These are phyloP conservation scores for Piper longum DNA, from an alignment of 164 flowering plant genomes.

Conservation along the genomic window DNA sequence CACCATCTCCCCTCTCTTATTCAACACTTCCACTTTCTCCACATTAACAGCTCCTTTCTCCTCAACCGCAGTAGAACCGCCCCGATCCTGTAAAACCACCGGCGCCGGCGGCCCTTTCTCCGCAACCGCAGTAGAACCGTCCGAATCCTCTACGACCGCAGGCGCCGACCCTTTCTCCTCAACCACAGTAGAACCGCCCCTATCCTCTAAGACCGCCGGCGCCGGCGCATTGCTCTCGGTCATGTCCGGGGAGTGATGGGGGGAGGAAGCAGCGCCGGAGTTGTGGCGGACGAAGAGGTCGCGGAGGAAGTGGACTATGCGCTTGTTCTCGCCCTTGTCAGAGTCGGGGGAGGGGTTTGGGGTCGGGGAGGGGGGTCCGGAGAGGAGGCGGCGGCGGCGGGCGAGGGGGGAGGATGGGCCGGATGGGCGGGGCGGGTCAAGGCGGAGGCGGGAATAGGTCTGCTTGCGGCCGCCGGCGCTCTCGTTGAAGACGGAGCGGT, in stretches of 20 bases:
- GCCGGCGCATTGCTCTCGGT: not conserved
- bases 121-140: not conserved
- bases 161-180: not conserved
- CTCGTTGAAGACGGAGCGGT: conserved; percentile 77
- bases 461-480: conserved; percentile 87
- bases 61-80: not conserved
- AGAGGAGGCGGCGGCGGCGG: conserved; percentile 8
- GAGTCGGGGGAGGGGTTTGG: conserved; percentile 14
- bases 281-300: conserved; percentile 20
- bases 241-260: not conserved
- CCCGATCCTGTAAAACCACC: not conserved
- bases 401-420: conserved; percentile 5
- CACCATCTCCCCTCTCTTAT: conserved; percentile 28
- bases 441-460: conserved; percentile 76
- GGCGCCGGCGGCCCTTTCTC: not conserved
- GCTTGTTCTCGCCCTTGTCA: conserved; percentile 29
- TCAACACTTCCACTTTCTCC: conserved; percentile 22
- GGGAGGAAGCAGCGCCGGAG: not conserved
- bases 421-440: conserved; percentile 37
- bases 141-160: conserved; percentile 13
- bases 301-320: conserved; percentile 30
- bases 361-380: conserved; percentile 7
- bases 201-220: not conserved
- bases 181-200: not conserved
- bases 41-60: conserved; percentile 1